These are phyloP conservation scores for Astragalus glycyphyllos DNA, from an alignment of 306 rosid species.

Conservation along the genomic window DNA sequence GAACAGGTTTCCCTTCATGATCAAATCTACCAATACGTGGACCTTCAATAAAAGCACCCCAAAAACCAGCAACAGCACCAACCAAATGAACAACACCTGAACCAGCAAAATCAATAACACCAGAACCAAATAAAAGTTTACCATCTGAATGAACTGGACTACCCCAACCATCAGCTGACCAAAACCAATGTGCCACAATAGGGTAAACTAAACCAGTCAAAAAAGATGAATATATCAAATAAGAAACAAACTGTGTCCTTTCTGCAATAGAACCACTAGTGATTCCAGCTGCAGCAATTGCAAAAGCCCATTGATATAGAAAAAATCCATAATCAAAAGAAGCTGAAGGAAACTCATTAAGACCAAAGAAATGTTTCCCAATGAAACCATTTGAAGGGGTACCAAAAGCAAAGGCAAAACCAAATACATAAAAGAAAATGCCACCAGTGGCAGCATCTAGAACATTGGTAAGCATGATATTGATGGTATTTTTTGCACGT, in stretches of 20 bases:
- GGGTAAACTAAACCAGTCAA: conserved; percentile 65
- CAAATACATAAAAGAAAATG: conserved; percentile 57
- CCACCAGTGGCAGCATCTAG: conserved; percentile 65
- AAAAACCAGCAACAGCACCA: conserved; percentile 67
- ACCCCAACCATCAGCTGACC: conserved; percentile 69
- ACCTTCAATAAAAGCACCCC: conserved; percentile 72
- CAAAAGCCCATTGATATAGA: conserved; percentile 64
- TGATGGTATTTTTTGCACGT: conserved; percentile 67
- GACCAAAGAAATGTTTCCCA: conserved; percentile 58
- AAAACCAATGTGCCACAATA: conserved; percentile 68
- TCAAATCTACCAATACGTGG: conserved; percentile 60
- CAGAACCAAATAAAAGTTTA: conserved; percentile 54
- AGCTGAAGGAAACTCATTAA: conserved; percentile 46
- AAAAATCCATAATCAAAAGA: conserved; percentile 54
- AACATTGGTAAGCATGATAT: conserved; percentile 66
- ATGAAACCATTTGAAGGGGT: conserved; percentile 60
- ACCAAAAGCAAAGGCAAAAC: conserved; percentile 62
- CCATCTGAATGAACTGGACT: conserved; percentile 47
- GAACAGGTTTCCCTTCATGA: conserved; percentile 49
- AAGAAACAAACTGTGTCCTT: conserved; percentile 58
- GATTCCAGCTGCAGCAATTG: conserved; percentile 67
- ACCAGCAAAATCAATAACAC: conserved; percentile 73
- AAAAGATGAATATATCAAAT: conserved; percentile 61
- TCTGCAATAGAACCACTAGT: conserved; percentile 69
- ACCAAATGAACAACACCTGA: conserved; percentile 72